Conservation (phyloP, 2,329 filamentous ascomycete genomes). For the Clonostachys chloroleuca region DNA sequence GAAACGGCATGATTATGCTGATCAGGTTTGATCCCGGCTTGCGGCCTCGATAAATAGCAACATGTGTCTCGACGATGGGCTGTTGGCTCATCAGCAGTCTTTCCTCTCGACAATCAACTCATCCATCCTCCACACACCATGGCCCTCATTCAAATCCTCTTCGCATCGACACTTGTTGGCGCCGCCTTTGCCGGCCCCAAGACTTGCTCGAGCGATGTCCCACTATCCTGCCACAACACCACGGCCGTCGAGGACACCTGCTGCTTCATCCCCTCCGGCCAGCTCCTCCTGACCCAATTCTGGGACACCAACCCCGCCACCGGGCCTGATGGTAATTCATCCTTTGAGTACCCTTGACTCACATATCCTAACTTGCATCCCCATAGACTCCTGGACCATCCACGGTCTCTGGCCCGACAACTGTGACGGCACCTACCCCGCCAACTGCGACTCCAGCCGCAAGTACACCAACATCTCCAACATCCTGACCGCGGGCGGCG, state of each 20-base stretch:
- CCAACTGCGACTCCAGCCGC: conserved; percentile 58
- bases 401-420: conserved; percentile 66
- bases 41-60: no score
- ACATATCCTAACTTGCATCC: background rate
- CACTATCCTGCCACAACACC: conserved; percentile 61
- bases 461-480: conserved; percentile 61
- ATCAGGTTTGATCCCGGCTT: no score
- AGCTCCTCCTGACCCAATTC: conserved; percentile 72
- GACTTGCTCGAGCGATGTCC: conserved; percentile 22
- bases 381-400: conserved; percentile 66
- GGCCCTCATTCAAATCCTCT: no score
- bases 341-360: background rate
- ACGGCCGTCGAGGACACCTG: conserved; percentile 60
- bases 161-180: conserved; percentile 6
- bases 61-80: no score
- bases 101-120: no score
- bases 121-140: no score
- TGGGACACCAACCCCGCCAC: conserved; percentile 66
- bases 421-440: conserved; percentile 67
- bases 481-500: conserved; percentile 50
- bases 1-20: no score
- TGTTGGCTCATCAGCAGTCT: no score
- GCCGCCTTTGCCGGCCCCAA: conserved; percentile 6
- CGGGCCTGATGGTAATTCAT: conserved; percentile 43
- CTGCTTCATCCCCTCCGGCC: conserved; percentile 69